Base-by-base conservation (phyloP, 148 eudicot genomes). In the Nyssa sinensis region DNA sequence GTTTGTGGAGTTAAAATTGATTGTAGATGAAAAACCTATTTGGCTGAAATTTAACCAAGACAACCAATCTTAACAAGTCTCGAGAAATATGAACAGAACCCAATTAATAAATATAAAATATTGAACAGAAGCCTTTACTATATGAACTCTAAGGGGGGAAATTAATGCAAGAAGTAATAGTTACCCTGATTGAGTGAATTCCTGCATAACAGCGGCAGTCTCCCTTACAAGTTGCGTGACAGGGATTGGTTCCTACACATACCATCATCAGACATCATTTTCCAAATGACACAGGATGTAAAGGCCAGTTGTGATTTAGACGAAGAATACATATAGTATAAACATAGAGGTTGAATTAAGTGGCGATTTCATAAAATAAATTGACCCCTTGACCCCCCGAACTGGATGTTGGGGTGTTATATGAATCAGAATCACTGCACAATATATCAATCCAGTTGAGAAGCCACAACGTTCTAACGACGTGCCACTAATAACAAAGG, bases 131-230 rank as follows among this genome's bases (percentile, higher is more conserved):
- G n/a, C n/a, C 44, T 37, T 9, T 4, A 37, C 44, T 37, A 37
- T 3, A 37, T 3, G 44, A 37, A 37, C 44, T 37, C 5, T 37
- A 37, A 9, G 44, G 9, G 57, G 57, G 57, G 21, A 49, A 49
- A 49, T 19, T 19, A 49, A 17, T 29, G 53, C 4, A n/a, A 37
- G 51, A 59, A 65, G 13, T 29, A 21, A 51, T 58, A 81, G 78
- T 75, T 89, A 95, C 98, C 98, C 98, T 41, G 98, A 95, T 77
- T 95, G 98, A 73, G 98, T 95, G 79, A 95, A 95, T 77, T 95
- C 98, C 77, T 95, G 98, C 98, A 92, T 95, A 77, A 95, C 98
- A 64, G 98, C 90, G 16, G 98, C 98, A 58, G 98, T 95, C 86
- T 95, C 98, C 84, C 98, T 89, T 24, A 95, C 98, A 82, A 95